phyloP scores from a whole-genome alignment of 179 eudicot species.

The Amaranthus tricolor region DNA sequence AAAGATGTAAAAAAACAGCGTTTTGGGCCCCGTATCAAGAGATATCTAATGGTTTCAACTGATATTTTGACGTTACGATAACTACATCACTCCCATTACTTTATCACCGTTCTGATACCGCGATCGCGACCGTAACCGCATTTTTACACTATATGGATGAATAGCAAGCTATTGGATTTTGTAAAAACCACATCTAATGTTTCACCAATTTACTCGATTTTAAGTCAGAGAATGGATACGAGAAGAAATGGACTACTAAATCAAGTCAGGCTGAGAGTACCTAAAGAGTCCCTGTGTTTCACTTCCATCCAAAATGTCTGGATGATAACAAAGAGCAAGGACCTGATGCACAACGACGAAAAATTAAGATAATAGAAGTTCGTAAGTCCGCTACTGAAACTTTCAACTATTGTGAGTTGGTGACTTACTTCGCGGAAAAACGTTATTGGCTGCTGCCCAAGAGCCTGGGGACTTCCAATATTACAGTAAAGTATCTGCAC shows the following conservation, averaged over 20 bases:
- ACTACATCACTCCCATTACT: too few relatives aligned
- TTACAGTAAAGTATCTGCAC: constrained; percentile 87
- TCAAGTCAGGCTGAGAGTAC: constrained; percentile 30
- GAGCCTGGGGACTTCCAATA: constrained; percentile 96
- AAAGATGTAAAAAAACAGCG: too few relatives aligned
- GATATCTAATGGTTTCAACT: too few relatives aligned
- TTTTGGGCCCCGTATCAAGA: too few relatives aligned
- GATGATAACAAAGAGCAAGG: constrained; percentile 91
- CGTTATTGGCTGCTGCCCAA: constrained; percentile 86
- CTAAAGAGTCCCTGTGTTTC: constrained; percentile 85
- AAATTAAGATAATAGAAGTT: not conserved
- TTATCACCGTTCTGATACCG: too few relatives aligned
- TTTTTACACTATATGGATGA: not conserved
- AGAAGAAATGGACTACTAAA: not conserved
- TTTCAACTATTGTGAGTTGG: not conserved
- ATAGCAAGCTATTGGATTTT: not conserved
- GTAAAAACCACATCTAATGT: not conserved
- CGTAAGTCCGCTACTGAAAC: not conserved
- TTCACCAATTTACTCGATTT: not conserved
- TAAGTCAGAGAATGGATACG: not conserved
- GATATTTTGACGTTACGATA: too few relatives aligned
- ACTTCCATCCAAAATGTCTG: constrained; percentile 63
- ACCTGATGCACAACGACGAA: constrained; percentile 43
- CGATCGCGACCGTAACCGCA: too few relatives aligned
- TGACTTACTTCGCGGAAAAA: constrained; percentile 83